phyloP scores from a whole-genome alignment of 2,329 filamentous ascomycete genomes.

The Colletotrichum costaricense region DNA sequence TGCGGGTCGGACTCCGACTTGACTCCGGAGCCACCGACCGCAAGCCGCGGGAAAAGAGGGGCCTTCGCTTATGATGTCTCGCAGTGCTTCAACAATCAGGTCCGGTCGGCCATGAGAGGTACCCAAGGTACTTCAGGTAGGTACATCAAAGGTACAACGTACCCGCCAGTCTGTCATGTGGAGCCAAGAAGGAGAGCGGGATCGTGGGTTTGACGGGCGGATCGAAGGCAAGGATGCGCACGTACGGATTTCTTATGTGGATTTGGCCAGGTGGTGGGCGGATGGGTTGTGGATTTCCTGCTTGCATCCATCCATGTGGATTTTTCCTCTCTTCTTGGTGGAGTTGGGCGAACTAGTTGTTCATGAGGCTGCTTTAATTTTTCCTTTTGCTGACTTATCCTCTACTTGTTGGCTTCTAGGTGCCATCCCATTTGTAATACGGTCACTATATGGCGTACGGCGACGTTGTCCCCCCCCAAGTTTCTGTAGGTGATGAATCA shows the following conservation, averaged over 20 bases:
- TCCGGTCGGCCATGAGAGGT: not conserved
- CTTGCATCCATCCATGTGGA: not conserved
- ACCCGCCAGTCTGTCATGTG: not conserved
- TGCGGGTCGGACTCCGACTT: conserved; percentile 25
- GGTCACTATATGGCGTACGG: not conserved
- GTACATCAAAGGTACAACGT: not conserved
- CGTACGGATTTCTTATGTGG: not conserved
- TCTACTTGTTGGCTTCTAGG: not conserved
- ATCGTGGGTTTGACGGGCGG: conserved; percentile 25
- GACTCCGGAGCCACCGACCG: conserved; percentile 15
- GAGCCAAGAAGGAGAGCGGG: not conserved
- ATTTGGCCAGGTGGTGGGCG: not conserved
- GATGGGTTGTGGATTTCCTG: not conserved
- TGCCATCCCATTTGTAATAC: not conserved
- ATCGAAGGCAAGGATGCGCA: conserved; percentile 25
- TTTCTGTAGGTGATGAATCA: not conserved
- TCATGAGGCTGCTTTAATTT: not conserved
- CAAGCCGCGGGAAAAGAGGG: conserved; percentile 8
- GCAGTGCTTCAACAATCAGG: not conserved
- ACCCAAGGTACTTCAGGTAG: not conserved
- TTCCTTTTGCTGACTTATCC: not conserved
- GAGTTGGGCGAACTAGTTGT: not conserved
- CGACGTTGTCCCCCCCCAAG: too few relatives aligned
- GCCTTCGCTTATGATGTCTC: not conserved
- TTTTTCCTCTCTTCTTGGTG: not conserved